These are phyloP conservation scores for Ophiostoma sp. DNA, from an alignment of 2,329 filamentous ascomycete species.

Conservation along the genomic window DNA sequence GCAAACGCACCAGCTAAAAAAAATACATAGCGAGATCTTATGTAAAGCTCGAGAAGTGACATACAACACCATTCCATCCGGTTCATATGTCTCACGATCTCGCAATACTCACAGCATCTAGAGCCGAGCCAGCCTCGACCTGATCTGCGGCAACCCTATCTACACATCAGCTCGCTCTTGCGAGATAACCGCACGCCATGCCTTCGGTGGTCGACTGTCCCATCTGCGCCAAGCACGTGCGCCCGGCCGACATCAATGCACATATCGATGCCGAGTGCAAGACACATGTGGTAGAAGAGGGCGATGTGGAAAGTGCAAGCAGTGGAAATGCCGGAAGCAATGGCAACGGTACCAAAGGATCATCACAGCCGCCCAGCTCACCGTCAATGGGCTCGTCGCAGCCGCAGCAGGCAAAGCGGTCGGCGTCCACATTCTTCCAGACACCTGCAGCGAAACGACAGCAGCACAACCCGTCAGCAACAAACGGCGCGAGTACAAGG, in stretches of 20 bases:
- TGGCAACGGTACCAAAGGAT: constrained; percentile 25
- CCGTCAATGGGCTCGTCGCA: constrained; percentile 32
- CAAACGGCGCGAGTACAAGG: constrained; percentile 31
- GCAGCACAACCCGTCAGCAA: constrained; percentile 18
- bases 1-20: background rate
- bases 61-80: background rate
- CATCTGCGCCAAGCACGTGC: constrained; percentile 70
- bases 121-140: background rate
- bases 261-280: constrained; percentile 84
- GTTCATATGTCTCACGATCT: background rate
- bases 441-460: constrained; percentile 55
- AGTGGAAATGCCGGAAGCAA: too few species aligned
- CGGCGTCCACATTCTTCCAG: constrained; percentile 54
- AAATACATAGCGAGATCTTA: background rate
- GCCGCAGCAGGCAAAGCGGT: constrained; percentile 47
- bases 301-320: background rate
- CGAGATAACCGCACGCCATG: constrained; percentile 6
- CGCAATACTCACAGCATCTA: background rate
- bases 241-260: constrained; percentile 70
- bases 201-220: constrained; percentile 63
- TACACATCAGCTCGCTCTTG: background rate
- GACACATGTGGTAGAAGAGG: constrained; percentile 54
- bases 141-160: background rate
- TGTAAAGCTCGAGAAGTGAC: background rate
- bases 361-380: constrained; percentile 33